phyloP scores from a whole-genome alignment of 2,329 filamentous ascomycete genomes.

The Ceratocystis huliohia region DNA sequence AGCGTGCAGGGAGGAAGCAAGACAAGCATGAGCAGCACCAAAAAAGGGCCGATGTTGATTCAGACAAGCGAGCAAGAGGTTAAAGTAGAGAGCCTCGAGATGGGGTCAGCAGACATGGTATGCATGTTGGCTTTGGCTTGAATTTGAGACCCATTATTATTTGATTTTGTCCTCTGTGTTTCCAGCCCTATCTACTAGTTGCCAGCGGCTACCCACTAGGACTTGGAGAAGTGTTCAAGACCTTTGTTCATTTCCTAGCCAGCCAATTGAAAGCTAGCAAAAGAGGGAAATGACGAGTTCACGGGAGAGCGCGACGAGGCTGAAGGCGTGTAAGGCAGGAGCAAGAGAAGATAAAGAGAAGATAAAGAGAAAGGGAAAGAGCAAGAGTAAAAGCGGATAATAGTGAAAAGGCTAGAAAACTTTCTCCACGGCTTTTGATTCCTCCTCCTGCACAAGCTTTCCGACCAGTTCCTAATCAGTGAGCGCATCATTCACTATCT shows the following conservation, averaged over 20 bases:
- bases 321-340: not conserved
- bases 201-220: not conserved
- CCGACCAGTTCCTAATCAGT: not conserved
- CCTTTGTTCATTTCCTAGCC: not conserved
- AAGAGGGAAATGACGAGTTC: not conserved
- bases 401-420: not conserved
- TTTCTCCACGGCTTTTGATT: not conserved
- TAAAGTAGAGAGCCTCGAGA: not conserved
- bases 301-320: not conserved
- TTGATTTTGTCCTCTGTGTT: not conserved
- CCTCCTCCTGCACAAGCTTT: slow-evolving; percentile 7
- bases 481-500: not conserved
- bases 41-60: slow-evolving; percentile 7
- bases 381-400: not conserved
- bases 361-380: not conserved
- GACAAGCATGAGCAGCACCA: slow-evolving; percentile 1
- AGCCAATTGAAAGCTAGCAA: not conserved
- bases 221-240: slow-evolving; percentile 1
- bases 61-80: slow-evolving; percentile 7
- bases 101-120: not conserved
- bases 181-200: not conserved
- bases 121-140: not conserved
- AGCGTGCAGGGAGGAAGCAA: slow-evolving; percentile 3
- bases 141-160: not conserved
- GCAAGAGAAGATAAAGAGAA: not conserved